These are phyloP conservation scores for Hypocreales sp. DNA, from an alignment of 2,329 filamentous ascomycete genomes.

Conservation along the genomic window DNA sequence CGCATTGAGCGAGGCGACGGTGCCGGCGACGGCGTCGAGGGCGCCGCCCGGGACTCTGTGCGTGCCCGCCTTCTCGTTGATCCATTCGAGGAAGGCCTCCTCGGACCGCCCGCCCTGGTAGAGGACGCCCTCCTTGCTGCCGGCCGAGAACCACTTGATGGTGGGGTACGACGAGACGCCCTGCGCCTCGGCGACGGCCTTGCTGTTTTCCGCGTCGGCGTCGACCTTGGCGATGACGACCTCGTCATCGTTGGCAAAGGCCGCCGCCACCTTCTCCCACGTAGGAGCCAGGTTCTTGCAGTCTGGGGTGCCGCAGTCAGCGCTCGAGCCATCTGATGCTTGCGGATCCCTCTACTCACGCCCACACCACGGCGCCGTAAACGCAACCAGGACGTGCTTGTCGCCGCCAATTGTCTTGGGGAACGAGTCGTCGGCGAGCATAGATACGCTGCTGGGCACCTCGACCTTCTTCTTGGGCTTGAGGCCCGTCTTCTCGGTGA, in stretches of 20 bases:
- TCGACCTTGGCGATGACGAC: constrained; percentile 93
- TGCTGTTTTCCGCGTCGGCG: constrained; percentile 75
- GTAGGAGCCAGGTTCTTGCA: constrained; percentile 87
- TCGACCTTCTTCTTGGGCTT: constrained; percentile 64
- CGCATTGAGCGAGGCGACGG: constrained; percentile 61
- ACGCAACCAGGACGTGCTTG: constrained; percentile 85
- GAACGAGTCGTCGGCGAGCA: constrained; percentile 70
- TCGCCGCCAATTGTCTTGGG: constrained; percentile 63
- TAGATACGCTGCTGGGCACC: constrained; percentile 58
- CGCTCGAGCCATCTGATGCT: not conserved
- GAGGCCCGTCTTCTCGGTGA: constrained; percentile 74
- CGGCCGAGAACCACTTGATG: constrained; percentile 93
- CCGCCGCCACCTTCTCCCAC: constrained; percentile 76
- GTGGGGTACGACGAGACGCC: constrained; percentile 82
- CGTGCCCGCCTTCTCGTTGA: constrained; percentile 83
- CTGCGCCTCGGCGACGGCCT: constrained; percentile 59
- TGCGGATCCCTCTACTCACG: constrained; percentile 45
- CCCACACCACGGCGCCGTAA: constrained; percentile 97
- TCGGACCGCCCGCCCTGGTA: constrained; percentile 70
- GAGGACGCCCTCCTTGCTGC: constrained; percentile 51
- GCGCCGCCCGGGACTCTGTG: constrained; percentile 70
- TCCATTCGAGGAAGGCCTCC: constrained; percentile 57
- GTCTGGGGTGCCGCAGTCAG: constrained; percentile 37
- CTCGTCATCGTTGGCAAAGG: constrained; percentile 61
- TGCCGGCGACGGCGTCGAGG: constrained; percentile 66